phyloP scores from a whole-genome alignment of 2,329 filamentous ascomycete species.

The Lachnellula occidentalis region DNA sequence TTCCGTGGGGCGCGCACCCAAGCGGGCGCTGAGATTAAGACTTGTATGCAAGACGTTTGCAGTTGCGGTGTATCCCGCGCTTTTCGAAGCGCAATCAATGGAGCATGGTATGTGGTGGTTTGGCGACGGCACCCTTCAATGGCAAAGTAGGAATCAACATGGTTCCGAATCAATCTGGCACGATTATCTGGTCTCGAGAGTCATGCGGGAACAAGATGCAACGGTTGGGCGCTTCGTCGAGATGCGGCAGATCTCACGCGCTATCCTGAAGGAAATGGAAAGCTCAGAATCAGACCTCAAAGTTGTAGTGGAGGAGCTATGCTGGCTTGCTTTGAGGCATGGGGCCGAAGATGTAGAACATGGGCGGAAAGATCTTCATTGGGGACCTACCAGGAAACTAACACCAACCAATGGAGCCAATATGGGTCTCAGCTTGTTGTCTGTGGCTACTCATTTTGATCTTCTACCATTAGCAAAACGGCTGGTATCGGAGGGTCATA shows the following conservation, averaged over 20 bases:
- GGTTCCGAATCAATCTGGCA: neutral
- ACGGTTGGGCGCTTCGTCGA: neutral
- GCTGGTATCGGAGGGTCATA: neutral
- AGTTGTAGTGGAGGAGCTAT: neutral
- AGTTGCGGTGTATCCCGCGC: neutral
- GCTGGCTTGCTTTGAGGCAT: slow-evolving; percentile 2
- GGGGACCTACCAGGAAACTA: neutral
- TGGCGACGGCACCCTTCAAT: neutral
- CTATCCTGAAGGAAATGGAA: neutral
- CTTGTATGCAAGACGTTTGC: neutral
- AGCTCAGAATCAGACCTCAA: neutral
- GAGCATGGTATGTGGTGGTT: neutral
- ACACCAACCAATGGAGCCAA: neutral
- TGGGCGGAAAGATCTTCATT: neutral
- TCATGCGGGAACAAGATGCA: neutral
- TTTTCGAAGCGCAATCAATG: slow-evolving; percentile 1
- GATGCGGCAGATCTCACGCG: neutral
- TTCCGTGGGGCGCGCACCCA: neutral
- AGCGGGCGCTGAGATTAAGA: neutral
- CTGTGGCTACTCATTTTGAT: neutral
- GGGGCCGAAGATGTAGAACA: neutral
- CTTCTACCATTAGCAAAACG: neutral
- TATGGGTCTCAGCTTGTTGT: neutral
- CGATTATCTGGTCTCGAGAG: neutral
- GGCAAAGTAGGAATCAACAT: neutral